Evolutionary conservation across 805 yeast genomes (phyloP), one percentile per base, ranked within the genome.

Genomic region (Martiniozyma abietophila): DNA sequence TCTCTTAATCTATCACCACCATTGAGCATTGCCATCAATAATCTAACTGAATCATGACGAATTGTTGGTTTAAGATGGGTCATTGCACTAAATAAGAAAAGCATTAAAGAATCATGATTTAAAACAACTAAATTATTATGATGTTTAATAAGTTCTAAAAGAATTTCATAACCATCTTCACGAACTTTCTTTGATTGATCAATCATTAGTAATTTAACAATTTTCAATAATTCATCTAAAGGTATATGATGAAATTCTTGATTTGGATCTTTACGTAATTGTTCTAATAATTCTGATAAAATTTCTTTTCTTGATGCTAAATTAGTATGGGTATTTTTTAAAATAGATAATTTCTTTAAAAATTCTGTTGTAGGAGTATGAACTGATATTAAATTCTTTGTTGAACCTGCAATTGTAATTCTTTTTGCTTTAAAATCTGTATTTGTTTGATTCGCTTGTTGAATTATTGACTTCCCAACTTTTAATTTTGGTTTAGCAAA

Each of bases 61-160:
- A 92, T 76, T 4, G 74, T 75, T 1, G 85, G 76, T 20, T 70
- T 70, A 26, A 92, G 80, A 53, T 92, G 96, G 12, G 96, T 81
- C 96, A 92, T 89, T 3, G 95, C 94, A 34, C 89, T 79, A 46
- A 80, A 81, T 12, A 89, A 65, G 53, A 80, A 88, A 20, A 89
- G 64, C n/a, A 81, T 67, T 35, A 80, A 50, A 15, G 69, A 58
- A 41, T 74, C 59, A 48, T 76, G 61, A 61, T 80, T 84, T 18
- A 80, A 54, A 36, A 70, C 72, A 40, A 80, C 56, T 18, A 80
- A 19, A 33, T 42, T 42, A 18, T 32, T 31, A 28, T 35, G 38
- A n/a, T 28, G 8, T 11, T 37, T 32, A 18, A 42, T 37, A 6
- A 42, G 10, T 22, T 40, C 35, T 1, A 12, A 11, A 6, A 42